These are phyloP conservation scores for Lolium multiflorum DNA, from an alignment of 176 grass and related monocot species.

Conservation along the genomic window DNA sequence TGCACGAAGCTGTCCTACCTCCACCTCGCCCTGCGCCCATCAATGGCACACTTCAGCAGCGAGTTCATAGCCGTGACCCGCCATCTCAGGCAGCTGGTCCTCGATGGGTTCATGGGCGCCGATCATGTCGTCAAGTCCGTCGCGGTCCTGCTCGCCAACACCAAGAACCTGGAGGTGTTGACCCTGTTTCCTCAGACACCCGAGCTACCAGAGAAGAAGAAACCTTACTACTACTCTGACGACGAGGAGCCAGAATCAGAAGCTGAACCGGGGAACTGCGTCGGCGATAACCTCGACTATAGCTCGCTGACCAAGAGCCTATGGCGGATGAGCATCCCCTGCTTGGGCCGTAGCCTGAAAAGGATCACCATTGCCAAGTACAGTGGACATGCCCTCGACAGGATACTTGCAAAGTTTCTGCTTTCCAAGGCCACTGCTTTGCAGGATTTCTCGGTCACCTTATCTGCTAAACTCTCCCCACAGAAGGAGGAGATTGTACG, in stretches of 20 bases:
- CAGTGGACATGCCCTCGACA: neutral
- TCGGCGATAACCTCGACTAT: neutral
- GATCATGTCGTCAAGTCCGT: neutral
- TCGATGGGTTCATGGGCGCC: constrained; percentile 8
- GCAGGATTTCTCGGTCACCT: too few relatives aligned
- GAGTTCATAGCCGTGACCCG: neutral
- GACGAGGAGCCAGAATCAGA: neutral
- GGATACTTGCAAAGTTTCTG: neutral
- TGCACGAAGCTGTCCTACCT: neutral
- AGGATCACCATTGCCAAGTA: neutral
- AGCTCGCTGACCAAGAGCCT: neutral
- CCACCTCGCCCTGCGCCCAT: neutral
- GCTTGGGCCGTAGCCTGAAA: neutral
- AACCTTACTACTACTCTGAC: neutral
- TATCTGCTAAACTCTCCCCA: too few relatives aligned
- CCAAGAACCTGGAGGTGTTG: neutral
- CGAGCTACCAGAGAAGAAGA: neutral
- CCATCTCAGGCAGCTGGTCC: neutral
- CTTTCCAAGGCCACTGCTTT: neutral
- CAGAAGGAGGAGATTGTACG: too few relatives aligned
- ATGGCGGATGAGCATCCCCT: neutral
- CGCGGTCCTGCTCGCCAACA: neutral
- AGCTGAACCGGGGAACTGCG: neutral
- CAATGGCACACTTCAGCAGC: neutral
- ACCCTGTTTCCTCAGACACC: neutral